A percentile compares a stretch with the other conserved stretches of the same genome.
These are phyloP conservation scores for Capronia coronata DNA, from an alignment of 2,329 filamentous ascomycete genomes.

Conservation along the genomic window DNA sequence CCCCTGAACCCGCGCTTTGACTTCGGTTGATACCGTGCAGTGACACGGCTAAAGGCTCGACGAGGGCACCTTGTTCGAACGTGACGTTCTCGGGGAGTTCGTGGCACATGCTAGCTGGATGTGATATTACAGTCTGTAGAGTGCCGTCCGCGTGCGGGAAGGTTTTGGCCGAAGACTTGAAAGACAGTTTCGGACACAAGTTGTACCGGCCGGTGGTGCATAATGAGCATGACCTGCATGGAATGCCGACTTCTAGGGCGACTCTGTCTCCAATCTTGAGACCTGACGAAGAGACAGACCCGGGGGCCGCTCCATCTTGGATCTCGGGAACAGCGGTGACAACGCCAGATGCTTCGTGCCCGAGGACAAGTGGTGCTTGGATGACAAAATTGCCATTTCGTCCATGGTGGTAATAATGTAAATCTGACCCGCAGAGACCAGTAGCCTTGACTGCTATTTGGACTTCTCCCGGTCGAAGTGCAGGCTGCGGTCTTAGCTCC, in stretches of 20 bases:
- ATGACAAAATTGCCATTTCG: slow-evolving; percentile 82
- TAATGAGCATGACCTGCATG: slow-evolving; percentile 60
- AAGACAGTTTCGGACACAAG: slow-evolving; percentile 54
- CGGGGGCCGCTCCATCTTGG: slow-evolving; percentile 3
- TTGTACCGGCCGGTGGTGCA: slow-evolving; percentile 56
- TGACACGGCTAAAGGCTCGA: slow-evolving; percentile 56
- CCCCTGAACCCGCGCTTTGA: slow-evolving; percentile 36
- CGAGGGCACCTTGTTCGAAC: slow-evolving; percentile 51
- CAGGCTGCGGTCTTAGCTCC: slow-evolving; percentile 47
- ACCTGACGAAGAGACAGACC: slow-evolving; percentile 1
- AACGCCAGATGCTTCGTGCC: slow-evolving; percentile 71
- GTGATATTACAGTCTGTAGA: slow-evolving; percentile 56
- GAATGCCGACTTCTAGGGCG: slow-evolving; percentile 85
- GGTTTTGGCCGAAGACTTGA: slow-evolving; percentile 53
- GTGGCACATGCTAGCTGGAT: slow-evolving; percentile 56
- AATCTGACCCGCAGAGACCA: slow-evolving; percentile 64
- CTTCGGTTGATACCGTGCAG: slow-evolving; percentile 54
- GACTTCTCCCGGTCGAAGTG: slow-evolving; percentile 50
- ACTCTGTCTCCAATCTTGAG: slow-evolving; percentile 67
- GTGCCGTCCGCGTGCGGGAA: slow-evolving; percentile 61
- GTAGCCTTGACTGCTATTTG: slow-evolving; percentile 60
- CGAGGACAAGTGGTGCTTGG: slow-evolving; percentile 72
- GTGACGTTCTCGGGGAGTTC: slow-evolving; percentile 49
- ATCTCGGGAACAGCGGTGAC: slow-evolving; percentile 56
- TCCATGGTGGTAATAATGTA: slow-evolving; percentile 82